Conservation (phyloP, 495 filamentous ascomycete genomes). For the Echria macrotheca region DNA sequence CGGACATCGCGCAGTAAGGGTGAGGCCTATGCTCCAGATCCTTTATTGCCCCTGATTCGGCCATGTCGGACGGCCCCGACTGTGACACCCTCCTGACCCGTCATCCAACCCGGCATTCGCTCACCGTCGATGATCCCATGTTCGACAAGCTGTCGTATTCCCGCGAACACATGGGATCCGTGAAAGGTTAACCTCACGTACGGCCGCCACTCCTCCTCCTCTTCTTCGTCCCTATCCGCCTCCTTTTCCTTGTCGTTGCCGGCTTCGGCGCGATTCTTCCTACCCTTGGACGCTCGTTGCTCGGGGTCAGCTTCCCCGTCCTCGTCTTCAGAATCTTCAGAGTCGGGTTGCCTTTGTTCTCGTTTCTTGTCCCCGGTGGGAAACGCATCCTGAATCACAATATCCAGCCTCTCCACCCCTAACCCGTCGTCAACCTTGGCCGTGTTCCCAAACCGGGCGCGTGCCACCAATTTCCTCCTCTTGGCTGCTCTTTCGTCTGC, state of each 20-base stretch:
- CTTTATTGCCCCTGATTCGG: slow-evolving; percentile 47
- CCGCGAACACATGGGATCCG: slow-evolving; percentile 75
- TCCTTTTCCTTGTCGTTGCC: slow-evolving; percentile 22
- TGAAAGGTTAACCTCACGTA: slow-evolving; percentile 61
- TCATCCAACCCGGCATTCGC: slow-evolving; percentile 86
- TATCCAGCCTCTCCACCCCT: slow-evolving; percentile 56
- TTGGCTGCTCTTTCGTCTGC: slow-evolving; percentile 33
- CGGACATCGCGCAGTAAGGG: too few species aligned
- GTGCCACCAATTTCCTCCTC: slow-evolving; percentile 41
- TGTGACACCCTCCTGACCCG: slow-evolving; percentile 77
- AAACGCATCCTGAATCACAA: slow-evolving; percentile 54
- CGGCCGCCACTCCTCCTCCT: slow-evolving; percentile 45
- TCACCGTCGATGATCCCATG: slow-evolving; percentile 64
- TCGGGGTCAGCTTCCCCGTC: slow-evolving; percentile 1
- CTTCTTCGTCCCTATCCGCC: slow-evolving; percentile 24
- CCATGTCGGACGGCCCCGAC: slow-evolving; percentile 61
- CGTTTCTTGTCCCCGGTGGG: slow-evolving; percentile 32
- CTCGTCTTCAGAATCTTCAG: slow-evolving; percentile 21
- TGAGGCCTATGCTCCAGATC: slow-evolving; percentile 41
- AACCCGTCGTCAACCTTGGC: slow-evolving; percentile 47
- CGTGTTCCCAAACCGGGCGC: slow-evolving; percentile 50
- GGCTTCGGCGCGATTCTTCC: slow-evolving; percentile 28
- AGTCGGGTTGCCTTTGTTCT: neutral
- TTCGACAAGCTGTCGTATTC: slow-evolving; percentile 70
- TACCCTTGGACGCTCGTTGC: slow-evolving; percentile 1